Evolutionary conservation across 2,329 filamentous ascomycete species (phyloP), one percentile per base, ranked within the genome.

Genomic region (Penicillium decumbens): DNA sequence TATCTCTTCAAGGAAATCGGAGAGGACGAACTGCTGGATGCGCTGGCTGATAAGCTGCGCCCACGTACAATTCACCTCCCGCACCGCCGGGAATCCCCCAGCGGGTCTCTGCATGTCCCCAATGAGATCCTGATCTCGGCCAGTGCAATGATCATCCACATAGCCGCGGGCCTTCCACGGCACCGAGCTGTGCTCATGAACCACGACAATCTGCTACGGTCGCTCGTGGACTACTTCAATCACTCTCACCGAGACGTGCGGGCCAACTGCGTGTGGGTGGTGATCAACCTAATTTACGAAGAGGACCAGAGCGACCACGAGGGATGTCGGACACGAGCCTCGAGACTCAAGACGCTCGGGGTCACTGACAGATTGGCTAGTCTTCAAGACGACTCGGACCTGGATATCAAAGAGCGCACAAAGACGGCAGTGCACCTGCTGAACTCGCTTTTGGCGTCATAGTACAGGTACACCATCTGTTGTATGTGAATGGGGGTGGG

Each of bases 201-300:
- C 3, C 90, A 96, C 68, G 85, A 82, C 2, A 80, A 86, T 10
- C 75, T 97, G 4, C 77, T 97, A 51, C 83, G 80, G 60, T 80
- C 86, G 41, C 76, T 95, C 41, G 79, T 85, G 7, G 81, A 81
- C 13, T 84, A 95, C 48, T 87, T 93, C 60, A 80, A 76, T 40
- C 88, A 89, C 68, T 80, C 82, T 38, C 82, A 87, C 64, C 80
- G 81, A 40, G 82, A 87, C 37, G 85, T 98, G 6, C 84, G 92
- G 5, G 79, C 84, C 18, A 85, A 85, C 40, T 82, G 93, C 59
- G 89, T 89, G 56, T 92, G 91, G 79, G 77, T 95, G 38, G 79
- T 95, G 39, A 87, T 85, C 65, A 96, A 96, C 65, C 78, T 98
- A 38, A 87, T 88, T 0, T 95, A 86, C 77, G 79, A 85, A 54